Conservation (phyloP, 106 monocot species). For the Dendrobium catenatum region DNA sequence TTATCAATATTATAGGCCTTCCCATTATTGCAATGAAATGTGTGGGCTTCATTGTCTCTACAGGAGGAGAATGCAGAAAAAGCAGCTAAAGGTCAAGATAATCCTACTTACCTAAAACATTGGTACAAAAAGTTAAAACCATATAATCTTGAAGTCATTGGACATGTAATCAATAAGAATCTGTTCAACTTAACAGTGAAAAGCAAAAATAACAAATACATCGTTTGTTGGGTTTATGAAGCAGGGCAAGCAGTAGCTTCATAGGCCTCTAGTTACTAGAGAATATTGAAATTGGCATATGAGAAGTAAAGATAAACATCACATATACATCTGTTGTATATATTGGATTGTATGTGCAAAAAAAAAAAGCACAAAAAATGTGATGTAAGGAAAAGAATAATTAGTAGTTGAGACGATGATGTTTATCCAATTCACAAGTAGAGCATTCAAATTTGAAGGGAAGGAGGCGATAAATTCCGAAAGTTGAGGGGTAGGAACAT, state of each 20-base stretch:
- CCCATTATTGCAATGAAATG: too few species aligned
- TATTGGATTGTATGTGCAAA: background rate
- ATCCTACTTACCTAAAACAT: background rate
- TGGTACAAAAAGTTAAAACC: slow-evolving; percentile 1
- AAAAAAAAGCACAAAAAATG: too few species aligned
- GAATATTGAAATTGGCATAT: background rate
- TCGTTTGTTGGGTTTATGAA: background rate
- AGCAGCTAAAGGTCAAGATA: background rate
- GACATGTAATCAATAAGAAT: background rate
- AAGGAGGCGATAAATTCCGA: too few species aligned
- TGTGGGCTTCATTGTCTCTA: too few species aligned
- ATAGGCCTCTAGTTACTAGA: background rate
- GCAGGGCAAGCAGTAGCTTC: background rate
- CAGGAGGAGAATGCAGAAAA: background rate
- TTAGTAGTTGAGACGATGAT: too few species aligned
- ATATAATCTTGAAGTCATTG: background rate
- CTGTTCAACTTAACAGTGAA: background rate
- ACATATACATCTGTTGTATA: background rate
- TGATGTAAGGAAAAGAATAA: too few species aligned
- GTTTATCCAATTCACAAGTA: too few species aligned
- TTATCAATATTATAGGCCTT: too few species aligned
- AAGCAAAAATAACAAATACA: background rate
- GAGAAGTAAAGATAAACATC: background rate
- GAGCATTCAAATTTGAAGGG: too few species aligned
- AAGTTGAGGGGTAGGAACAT: too few species aligned